These are phyloP conservation scores for Galerina sulciceps DNA, from an alignment of 768 basidiomycete genomes.

Conservation along the genomic window DNA sequence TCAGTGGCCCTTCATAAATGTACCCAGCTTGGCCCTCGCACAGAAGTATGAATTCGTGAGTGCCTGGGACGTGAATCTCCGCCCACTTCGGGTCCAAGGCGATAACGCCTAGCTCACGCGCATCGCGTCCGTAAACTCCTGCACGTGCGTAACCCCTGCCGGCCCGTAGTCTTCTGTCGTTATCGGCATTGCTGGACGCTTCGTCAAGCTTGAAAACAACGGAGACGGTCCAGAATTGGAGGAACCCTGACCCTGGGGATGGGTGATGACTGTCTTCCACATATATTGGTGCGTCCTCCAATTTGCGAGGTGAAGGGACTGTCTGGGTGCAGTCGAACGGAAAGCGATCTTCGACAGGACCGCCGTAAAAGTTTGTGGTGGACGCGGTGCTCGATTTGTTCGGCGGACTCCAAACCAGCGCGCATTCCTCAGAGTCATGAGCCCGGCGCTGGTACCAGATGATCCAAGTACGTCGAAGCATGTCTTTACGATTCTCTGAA, in stretches of 20 bases:
- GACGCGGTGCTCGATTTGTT: not conserved
- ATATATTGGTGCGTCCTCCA: slow-evolving; percentile 5
- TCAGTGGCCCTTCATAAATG: not conserved
- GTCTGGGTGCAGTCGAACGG: slow-evolving; percentile 6
- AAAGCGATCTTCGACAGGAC: not conserved
- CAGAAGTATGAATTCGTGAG: slow-evolving; percentile 13
- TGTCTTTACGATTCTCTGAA: not conserved
- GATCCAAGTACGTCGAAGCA: slow-evolving; percentile 11
- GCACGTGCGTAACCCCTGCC: not conserved
- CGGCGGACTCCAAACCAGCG: not conserved
- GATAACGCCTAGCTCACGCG: not conserved
- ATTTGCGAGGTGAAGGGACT: not conserved
- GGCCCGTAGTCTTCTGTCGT: not conserved
- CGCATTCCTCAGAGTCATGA: slow-evolving; percentile 8
- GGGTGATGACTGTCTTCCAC: slow-evolving; percentile 11
- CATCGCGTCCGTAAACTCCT: slow-evolving; percentile 1
- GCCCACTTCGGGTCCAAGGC: slow-evolving; percentile 2
- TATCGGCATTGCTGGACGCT: not conserved
- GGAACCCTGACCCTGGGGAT: slow-evolving; percentile 9
- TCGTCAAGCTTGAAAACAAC: slow-evolving; percentile 1
- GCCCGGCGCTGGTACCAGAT: slow-evolving; percentile 14
- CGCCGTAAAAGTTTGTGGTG: not conserved
- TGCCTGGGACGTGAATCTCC: not conserved
- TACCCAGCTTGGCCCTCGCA: slow-evolving; percentile 6
- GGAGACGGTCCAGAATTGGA: slow-evolving; percentile 18